These are phyloP conservation scores for Lyophyllum decastes DNA, from an alignment of 768 basidiomycete species.

Conservation along the genomic window DNA sequence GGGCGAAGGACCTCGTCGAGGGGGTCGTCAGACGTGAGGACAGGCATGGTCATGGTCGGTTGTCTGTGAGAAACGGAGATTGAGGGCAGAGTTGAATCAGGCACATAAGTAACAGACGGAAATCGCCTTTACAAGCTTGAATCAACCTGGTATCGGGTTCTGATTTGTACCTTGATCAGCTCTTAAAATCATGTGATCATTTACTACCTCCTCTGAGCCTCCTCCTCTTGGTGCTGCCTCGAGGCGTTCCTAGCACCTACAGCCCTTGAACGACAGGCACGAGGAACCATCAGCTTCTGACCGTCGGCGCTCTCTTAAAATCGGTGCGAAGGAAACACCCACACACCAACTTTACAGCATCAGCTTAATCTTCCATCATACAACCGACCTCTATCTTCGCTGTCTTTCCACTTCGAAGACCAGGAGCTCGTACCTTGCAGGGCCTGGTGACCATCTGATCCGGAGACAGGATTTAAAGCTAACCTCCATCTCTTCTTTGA, in stretches of 20 bases:
- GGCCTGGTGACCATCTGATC: constrained; percentile 15
- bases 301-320: background rate
- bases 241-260: background rate
- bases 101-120: constrained; percentile 17
- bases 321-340: background rate
- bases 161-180: constrained; percentile 14
- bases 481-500: background rate
- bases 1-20: constrained; percentile 66
- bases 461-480: background rate
- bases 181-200: constrained; percentile 11
- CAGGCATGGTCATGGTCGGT: constrained; percentile 32
- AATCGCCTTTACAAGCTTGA: constrained; percentile 2
- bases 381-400: background rate
- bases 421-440: background rate
- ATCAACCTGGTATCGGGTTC: background rate
- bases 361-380: background rate
- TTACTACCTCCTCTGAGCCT: background rate
- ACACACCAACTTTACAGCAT: background rate
- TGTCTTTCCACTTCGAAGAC: background rate
- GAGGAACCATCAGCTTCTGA: constrained; percentile 30
- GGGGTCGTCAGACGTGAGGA: constrained; percentile 53
- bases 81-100: constrained; percentile 21
- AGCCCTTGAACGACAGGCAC: constrained; percentile 18
- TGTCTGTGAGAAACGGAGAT: constrained; percentile 20
- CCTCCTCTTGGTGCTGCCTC: background rate